Conservation (phyloP, 2,329 filamentous ascomycete genomes). For the Pyrenochaeta sp. region DNA sequence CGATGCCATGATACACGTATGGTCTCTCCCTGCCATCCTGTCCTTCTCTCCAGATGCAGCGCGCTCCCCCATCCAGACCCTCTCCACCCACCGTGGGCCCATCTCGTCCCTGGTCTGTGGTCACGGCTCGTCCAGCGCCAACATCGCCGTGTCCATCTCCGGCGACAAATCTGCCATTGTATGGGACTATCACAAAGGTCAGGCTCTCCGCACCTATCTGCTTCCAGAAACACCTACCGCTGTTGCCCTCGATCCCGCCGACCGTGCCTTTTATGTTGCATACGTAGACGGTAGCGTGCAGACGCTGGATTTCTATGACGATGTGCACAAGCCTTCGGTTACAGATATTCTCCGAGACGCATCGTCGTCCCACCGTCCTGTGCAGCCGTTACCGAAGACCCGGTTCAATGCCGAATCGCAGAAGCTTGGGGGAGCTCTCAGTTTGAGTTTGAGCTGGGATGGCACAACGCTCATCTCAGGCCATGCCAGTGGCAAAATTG, state of each 20-base stretch:
- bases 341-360: constrained; percentile 56
- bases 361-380: constrained; percentile 63
- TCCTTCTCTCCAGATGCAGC: constrained; percentile 62
- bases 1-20: constrained; percentile 91
- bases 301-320: constrained; percentile 75
- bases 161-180: constrained; percentile 88
- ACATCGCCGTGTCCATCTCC: constrained; percentile 83
- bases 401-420: constrained; percentile 62
- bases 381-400: constrained; percentile 50
- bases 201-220: constrained; percentile 80
- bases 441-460: constrained; percentile 80
- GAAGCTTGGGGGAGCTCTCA: constrained; percentile 71
- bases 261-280: constrained; percentile 81
- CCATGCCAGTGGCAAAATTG: constrained; percentile 78
- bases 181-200: constrained; percentile 88
- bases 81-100: constrained; percentile 78
- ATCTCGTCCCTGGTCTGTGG: constrained; percentile 71
- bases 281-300: constrained; percentile 83
- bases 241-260: constrained; percentile 79
- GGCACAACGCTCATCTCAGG: constrained; percentile 81
- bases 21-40: constrained; percentile 80
- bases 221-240: constrained; percentile 77
- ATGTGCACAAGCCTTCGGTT: constrained; percentile 49
- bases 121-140: constrained; percentile 74
- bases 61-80: constrained; percentile 75